Base-by-base conservation (phyloP, 2,329 filamentous ascomycete genomes). In the Trichoderma sp. region DNA sequence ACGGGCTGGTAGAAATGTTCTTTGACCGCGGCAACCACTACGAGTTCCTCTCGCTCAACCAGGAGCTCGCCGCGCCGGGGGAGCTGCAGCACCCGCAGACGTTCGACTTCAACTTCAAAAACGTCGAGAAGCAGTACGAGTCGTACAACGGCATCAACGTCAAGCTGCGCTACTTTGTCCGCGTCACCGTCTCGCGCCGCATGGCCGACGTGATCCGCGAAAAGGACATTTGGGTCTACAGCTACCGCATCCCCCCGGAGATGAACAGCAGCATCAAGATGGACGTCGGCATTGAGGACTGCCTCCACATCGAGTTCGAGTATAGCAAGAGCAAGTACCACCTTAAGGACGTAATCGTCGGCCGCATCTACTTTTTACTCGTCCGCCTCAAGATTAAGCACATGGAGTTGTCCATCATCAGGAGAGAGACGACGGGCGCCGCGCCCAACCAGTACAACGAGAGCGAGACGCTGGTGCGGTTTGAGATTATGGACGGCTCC, bases 401-500 rank as follows among this genome's bases (percentile, higher is more conserved):
- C 83, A 99, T 99, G 96, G 96, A 99, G 85, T 85, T 99, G 74
- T 97, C 94, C 76, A 99, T 99, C 78, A 99, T 99, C 81, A 89
- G 97, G 76, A 88, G 97, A 77, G 96, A 99, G 84, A 99, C 96
- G 3, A 99, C 96, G 1, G 96, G 97, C 70, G 94, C 94, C 6
- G 94, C 96, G 26, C 96, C 96, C 7, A 99, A 99, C 81, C 97
- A 99, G 83, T 99, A 99, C 84, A 99, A 99, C 81, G 97, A 99
- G 86, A 98, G 95, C 83, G 96, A 99, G 84, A 99, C 96, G 3
- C 84, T 99, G 77, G 96, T 99, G 71, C 90, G 97, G 75, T 99
- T 99, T 78, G 96, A 99, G 92, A 99, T 99, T 80, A 99, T 99
- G 96, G 96, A 99, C 81, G 96, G 96, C 73, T 98, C 95, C n/a